Conservation (phyloP, 2,329 filamentous ascomycete species). For the Scorias spongiosa region DNA sequence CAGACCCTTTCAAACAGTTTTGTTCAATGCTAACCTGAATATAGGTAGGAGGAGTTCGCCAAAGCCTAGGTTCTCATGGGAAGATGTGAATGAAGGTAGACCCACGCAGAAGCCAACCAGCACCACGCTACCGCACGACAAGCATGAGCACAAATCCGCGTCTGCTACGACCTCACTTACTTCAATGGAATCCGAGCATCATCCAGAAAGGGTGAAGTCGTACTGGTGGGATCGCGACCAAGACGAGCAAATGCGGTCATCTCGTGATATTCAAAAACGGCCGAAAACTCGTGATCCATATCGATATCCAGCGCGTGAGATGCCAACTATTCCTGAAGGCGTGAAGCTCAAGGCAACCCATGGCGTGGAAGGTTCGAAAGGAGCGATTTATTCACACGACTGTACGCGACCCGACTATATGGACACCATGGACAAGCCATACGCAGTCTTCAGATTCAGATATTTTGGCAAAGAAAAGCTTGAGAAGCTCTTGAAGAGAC, state of each 20-base stretch:
- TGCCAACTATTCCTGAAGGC: slow-evolving; percentile 12
- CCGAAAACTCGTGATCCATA: slow-evolving; percentile 12
- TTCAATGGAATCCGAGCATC: neutral
- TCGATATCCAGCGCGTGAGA: slow-evolving; percentile 18
- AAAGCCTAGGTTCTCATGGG: too few relatives aligned
- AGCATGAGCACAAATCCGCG: neutral
- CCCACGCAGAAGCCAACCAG: too few relatives aligned
- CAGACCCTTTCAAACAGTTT: too few relatives aligned
- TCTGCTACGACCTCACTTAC: neutral
- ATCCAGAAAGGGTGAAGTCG: neutral
- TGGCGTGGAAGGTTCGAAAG: slow-evolving; percentile 19
- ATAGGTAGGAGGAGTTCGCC: too few relatives aligned
- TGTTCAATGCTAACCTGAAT: too few relatives aligned
- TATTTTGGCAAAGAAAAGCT: slow-evolving; percentile 25
- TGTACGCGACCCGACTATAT: slow-evolving; percentile 25
- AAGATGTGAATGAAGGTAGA: too few relatives aligned
- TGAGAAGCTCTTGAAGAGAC: slow-evolving; percentile 19
- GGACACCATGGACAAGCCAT: slow-evolving; percentile 24
- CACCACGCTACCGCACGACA: too few relatives aligned
- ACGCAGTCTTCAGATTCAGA: slow-evolving; percentile 35
- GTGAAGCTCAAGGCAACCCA: slow-evolving; percentile 7
- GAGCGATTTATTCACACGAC: slow-evolving; percentile 24
- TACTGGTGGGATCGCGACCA: slow-evolving; percentile 1
- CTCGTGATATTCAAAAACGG: neutral
- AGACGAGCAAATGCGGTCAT: neutral